Evolutionary conservation across 2,329 filamentous ascomycete species (phyloP).

Genomic region (Teratosphaeria nubilosa): DNA sequence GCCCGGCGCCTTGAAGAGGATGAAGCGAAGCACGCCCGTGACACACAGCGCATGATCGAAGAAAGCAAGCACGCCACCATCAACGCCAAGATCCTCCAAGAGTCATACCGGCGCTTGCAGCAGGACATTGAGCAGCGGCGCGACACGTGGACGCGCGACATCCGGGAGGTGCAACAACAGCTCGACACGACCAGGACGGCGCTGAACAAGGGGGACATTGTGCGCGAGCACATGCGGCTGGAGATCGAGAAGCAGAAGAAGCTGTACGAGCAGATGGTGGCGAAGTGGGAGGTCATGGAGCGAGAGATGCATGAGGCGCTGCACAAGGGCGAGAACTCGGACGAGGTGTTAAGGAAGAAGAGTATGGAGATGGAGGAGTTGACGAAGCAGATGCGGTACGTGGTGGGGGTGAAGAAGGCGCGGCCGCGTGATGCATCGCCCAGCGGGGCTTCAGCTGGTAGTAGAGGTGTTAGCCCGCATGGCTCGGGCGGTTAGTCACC

Average conservation of each 20-base stretch:
- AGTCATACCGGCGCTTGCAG: constrained; percentile 60
- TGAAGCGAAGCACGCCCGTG: constrained; percentile 47
- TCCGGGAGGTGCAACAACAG: constrained; percentile 46
- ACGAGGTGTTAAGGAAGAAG: constrained; percentile 44
- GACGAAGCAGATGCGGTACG: constrained; percentile 61
- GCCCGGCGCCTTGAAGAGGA: constrained; percentile 49
- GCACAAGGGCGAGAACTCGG: constrained; percentile 45
- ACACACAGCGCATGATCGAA: constrained; percentile 49
- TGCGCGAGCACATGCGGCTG: constrained; percentile 63
- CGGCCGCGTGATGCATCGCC: neutral
- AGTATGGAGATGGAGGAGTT: constrained; percentile 53
- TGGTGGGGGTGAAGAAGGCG: constrained; percentile 54
- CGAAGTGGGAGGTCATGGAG: constrained; percentile 56
- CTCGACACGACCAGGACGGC: constrained; percentile 40
- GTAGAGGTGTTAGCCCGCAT: neutral
- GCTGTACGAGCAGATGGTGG: constrained; percentile 52
- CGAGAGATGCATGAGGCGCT: constrained; percentile 50
- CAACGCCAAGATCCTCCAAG: constrained; percentile 58
- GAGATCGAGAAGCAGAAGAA: constrained; percentile 52
- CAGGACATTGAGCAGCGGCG: constrained; percentile 50
- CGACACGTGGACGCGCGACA: constrained; percentile 32
- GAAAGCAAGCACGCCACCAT: constrained; percentile 44
- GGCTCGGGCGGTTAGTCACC: neutral
- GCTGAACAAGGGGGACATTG: constrained; percentile 54
- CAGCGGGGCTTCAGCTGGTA: neutral